Conservation (phyloP, 176 grass and related monocot species). For the Tillandsia leiboldiana region DNA sequence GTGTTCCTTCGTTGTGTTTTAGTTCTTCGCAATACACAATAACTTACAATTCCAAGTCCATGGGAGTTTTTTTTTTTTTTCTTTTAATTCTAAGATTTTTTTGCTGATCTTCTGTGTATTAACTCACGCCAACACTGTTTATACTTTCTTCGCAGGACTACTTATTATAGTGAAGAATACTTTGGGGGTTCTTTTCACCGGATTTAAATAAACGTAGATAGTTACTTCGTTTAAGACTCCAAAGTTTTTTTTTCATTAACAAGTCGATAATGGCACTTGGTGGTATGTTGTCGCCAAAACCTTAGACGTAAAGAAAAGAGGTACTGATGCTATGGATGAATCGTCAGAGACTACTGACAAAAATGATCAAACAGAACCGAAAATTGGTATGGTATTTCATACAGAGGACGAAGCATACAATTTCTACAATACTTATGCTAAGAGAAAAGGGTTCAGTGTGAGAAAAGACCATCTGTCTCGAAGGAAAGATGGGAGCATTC, state of each 20-base stretch:
- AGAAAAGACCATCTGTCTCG: conserved; percentile 23
- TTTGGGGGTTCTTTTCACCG: neutral
- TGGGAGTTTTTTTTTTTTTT: too few relatives aligned
- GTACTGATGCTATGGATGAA: neutral
- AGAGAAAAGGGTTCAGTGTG: conserved; percentile 20
- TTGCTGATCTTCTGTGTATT: too few relatives aligned
- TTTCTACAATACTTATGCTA: conserved; percentile 21
- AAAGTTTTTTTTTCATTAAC: neutral
- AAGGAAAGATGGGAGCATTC: conserved; percentile 19
- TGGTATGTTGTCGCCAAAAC: neutral
- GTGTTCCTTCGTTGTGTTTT: neutral
- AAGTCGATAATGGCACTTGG: neutral
- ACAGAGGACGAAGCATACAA: conserved; percentile 20
- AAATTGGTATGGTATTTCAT: conserved; percentile 13
- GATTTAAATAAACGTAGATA: neutral
- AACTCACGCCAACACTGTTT: too few relatives aligned
- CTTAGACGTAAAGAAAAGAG: neutral
- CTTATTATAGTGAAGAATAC: neutral
- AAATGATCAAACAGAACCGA: conserved; percentile 1
- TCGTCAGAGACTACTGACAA: neutral
- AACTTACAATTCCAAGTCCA: too few relatives aligned
- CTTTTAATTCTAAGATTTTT: too few relatives aligned
- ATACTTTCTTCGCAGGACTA: neutral
- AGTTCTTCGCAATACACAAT: neutral
- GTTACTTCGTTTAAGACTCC: neutral